phyloP scores from a whole-genome alignment of 75 land plant species.

The Chamaecyparis obtusa region DNA sequence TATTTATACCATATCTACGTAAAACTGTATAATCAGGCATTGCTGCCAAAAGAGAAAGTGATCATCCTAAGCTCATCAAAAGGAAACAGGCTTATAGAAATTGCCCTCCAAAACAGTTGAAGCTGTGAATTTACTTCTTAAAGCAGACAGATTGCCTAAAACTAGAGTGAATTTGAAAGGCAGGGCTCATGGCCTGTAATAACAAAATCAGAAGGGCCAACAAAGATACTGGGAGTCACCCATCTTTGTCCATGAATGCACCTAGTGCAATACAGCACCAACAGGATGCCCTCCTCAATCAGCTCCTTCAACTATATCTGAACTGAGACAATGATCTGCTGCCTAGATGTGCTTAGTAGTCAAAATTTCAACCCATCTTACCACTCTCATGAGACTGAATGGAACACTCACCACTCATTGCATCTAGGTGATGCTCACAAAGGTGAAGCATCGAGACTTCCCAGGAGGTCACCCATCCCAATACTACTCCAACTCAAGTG shows the following conservation, averaged over 20 bases:
- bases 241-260: background rate
- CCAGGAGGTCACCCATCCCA: too few species aligned
- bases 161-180: background rate
- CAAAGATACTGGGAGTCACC: background rate
- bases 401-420: too few species aligned
- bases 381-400: too few species aligned
- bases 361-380: background rate
- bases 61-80: background rate
- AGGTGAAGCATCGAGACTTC: too few species aligned
- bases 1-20: background rate
- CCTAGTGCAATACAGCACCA: background rate
- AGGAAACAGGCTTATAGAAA: background rate
- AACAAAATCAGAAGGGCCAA: background rate
- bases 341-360: background rate
- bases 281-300: background rate
- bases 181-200: background rate
- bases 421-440: too few species aligned
- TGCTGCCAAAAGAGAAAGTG: background rate
- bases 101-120: background rate
- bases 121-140: background rate
- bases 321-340: background rate
- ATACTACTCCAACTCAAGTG: too few species aligned
- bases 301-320: background rate
- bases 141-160: background rate
- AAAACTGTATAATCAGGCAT: background rate